These are phyloP conservation scores for Alternaria infectoria DNA, from an alignment of 2,329 filamentous ascomycete genomes.

Conservation along the genomic window DNA sequence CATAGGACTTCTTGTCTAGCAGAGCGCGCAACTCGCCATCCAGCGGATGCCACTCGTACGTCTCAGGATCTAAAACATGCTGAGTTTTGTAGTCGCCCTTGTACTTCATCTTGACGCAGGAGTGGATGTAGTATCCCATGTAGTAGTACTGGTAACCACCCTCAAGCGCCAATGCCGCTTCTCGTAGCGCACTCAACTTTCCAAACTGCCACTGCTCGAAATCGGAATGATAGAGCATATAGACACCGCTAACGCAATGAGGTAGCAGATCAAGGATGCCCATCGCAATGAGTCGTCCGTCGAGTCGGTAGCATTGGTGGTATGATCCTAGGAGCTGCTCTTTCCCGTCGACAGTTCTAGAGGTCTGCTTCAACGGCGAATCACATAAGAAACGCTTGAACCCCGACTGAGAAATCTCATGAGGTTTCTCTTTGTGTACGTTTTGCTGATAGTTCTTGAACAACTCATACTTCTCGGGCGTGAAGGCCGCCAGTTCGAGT, in stretches of 20 bases:
- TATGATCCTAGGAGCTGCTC: slow-evolving; percentile 71
- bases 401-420: slow-evolving; percentile 64
- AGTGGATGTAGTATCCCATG: slow-evolving; percentile 83
- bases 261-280: slow-evolving; percentile 79
- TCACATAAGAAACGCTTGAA: slow-evolving; percentile 77
- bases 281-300: slow-evolving; percentile 76
- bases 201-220: slow-evolving; percentile 73
- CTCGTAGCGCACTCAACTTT: slow-evolving; percentile 75
- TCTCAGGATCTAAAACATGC: slow-evolving; percentile 73
- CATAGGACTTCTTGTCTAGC: slow-evolving; percentile 64
- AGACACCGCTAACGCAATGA: slow-evolving; percentile 78
- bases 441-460: slow-evolving; percentile 77
- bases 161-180: slow-evolving; percentile 74
- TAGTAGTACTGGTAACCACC: slow-evolving; percentile 78
- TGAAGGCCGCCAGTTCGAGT: slow-evolving; percentile 73
- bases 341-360: slow-evolving; percentile 55
- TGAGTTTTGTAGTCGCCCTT: slow-evolving; percentile 81
- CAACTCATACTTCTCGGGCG: slow-evolving; percentile 74
- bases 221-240: slow-evolving; percentile 81
- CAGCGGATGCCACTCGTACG: slow-evolving; percentile 66
- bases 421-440: slow-evolving; percentile 71
- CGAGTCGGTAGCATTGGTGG: slow-evolving; percentile 81
- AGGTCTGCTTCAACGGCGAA: slow-evolving; percentile 66
- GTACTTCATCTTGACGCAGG: slow-evolving; percentile 82
- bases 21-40: slow-evolving; percentile 59